Percentiles rank a stretch among this genome's conserved stretches.
Evolutionary conservation across 345 rosid genomes (phyloP).

Genomic region (Psidium friedrichsthalianum): DNA sequence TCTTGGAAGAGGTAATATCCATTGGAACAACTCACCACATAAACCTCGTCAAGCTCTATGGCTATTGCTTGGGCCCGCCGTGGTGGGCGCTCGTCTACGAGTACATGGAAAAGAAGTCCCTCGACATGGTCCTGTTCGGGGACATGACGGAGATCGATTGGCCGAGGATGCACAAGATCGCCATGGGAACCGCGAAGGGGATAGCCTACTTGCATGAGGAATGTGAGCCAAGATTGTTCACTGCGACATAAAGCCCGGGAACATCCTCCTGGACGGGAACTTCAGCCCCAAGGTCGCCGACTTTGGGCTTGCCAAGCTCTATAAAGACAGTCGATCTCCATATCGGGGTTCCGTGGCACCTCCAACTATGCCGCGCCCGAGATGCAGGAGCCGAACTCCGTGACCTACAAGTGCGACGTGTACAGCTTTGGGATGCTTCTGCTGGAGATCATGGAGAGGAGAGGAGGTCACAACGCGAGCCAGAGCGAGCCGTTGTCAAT

Average conservation of each 20-base stretch:
- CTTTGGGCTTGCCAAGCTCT: slow-evolving; percentile 14
- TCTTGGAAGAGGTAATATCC: slow-evolving; percentile 26
- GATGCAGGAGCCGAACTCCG: neutral
- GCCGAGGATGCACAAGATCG: neutral
- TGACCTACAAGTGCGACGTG: slow-evolving; percentile 12
- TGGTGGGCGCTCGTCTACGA: slow-evolving; percentile 21
- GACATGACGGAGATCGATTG: neutral
- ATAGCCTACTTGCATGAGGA: slow-evolving; percentile 11
- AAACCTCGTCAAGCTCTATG: slow-evolving; percentile 18
- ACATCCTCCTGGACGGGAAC: slow-evolving; percentile 7
- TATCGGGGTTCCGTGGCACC: neutral
- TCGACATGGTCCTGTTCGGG: slow-evolving; percentile 5
- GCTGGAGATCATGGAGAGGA: slow-evolving; percentile 3
- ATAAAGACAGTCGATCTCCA: neutral
- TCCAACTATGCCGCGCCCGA: neutral
- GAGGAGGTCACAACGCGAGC: neutral
- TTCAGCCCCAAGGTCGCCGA: slow-evolving; percentile 13
- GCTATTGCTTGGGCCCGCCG: slow-evolving; percentile 16
- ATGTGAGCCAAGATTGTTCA: slow-evolving; percentile 8
- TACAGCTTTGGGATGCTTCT: slow-evolving; percentile 17
- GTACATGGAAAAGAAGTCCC: slow-evolving; percentile 25
- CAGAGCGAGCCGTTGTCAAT: neutral
- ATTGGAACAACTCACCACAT: slow-evolving; percentile 21
- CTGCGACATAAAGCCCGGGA: slow-evolving; percentile 21
- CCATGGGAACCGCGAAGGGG: slow-evolving; percentile 9